Conservation (phyloP, 2,329 filamentous ascomycete genomes). For the Pseudocercospora vitis region DNA sequence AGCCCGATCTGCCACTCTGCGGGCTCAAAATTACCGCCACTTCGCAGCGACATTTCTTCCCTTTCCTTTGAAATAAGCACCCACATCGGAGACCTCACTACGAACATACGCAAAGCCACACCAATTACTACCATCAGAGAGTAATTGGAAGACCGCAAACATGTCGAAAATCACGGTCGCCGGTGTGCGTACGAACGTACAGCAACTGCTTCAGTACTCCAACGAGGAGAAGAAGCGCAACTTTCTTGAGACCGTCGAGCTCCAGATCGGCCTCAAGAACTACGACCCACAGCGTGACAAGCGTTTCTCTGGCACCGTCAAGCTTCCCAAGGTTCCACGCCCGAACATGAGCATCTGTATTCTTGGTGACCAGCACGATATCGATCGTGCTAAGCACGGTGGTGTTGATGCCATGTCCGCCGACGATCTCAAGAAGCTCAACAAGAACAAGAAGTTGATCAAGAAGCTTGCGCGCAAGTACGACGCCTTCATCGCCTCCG, state of each 20-base stretch:
- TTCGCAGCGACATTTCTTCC: neutral
- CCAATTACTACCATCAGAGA: slow-evolving; percentile 33
- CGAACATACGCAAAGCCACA: slow-evolving; percentile 39
- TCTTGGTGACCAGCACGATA: slow-evolving; percentile 94
- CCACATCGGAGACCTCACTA: slow-evolving; percentile 13
- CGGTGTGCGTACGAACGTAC: slow-evolving; percentile 94
- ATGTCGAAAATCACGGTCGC: slow-evolving; percentile 84
- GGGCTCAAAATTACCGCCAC: too few relatives aligned
- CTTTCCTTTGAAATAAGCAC: neutral
- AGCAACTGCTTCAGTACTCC: slow-evolving; percentile 90
- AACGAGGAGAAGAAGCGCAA: slow-evolving; percentile 45
- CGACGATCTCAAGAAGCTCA: slow-evolving; percentile 99
- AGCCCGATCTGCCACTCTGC: too few relatives aligned
- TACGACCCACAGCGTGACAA: slow-evolving; percentile 99
- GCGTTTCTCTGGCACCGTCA: slow-evolving; percentile 99
- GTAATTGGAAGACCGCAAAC: slow-evolving; percentile 56
- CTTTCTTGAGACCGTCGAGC: slow-evolving; percentile 64
- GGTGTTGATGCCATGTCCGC: slow-evolving; percentile 97
- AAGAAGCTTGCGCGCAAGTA: slow-evolving; percentile 99
- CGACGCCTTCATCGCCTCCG: slow-evolving; percentile 98
- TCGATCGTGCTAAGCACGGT: slow-evolving; percentile 99
- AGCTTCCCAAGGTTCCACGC: slow-evolving; percentile 86
- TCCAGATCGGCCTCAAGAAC: slow-evolving; percentile 89
- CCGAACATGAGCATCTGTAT: slow-evolving; percentile 90
- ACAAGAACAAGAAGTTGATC: slow-evolving; percentile 99